Percentiles rank a stretch among this genome's conserved stretches.
Evolutionary conservation across 768 basidiomycete species (phyloP).

Genomic region (Trichaptum fuscoviolaceum): DNA sequence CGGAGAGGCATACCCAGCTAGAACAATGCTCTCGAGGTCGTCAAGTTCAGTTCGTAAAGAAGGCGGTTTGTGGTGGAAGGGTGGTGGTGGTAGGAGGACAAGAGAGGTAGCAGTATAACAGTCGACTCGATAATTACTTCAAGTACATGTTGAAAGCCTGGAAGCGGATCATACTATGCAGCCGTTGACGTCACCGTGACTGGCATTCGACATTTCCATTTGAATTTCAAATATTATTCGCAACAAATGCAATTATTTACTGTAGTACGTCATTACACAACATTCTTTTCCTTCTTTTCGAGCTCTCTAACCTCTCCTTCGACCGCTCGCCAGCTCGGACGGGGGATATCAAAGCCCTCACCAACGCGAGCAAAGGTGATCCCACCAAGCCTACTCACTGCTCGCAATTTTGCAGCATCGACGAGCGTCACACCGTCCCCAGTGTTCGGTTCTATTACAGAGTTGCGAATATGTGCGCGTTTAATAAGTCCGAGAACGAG

Average conservation of each 20-base stretch:
- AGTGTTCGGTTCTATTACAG: slow-evolving; percentile 32
- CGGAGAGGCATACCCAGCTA: neutral
- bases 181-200: neutral
- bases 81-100: neutral
- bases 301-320: slow-evolving; percentile 22
- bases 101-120: neutral
- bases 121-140: neutral
- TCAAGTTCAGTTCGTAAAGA: neutral
- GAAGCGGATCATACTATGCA: neutral
- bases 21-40: neutral
- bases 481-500: slow-evolving; percentile 52
- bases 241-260: too few relatives aligned
- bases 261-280: neutral
- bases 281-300: neutral
- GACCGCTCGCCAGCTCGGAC: slow-evolving; percentile 34
- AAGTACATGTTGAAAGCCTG: neutral
- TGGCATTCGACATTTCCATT: too few relatives aligned
- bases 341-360: slow-evolving; percentile 42
- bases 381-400: slow-evolving; percentile 52
- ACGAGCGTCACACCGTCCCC: slow-evolving; percentile 30
- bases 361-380: slow-evolving; percentile 43
- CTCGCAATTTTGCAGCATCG: slow-evolving; percentile 43
- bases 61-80: too few relatives aligned
- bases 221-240: too few relatives aligned
- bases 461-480: slow-evolving; percentile 44